A percentile compares a stretch with the other conserved stretches of the same genome.
Evolutionary conservation across 139 green algal species (phyloP).

Genomic region (Tetratostichococcus sp.): DNA sequence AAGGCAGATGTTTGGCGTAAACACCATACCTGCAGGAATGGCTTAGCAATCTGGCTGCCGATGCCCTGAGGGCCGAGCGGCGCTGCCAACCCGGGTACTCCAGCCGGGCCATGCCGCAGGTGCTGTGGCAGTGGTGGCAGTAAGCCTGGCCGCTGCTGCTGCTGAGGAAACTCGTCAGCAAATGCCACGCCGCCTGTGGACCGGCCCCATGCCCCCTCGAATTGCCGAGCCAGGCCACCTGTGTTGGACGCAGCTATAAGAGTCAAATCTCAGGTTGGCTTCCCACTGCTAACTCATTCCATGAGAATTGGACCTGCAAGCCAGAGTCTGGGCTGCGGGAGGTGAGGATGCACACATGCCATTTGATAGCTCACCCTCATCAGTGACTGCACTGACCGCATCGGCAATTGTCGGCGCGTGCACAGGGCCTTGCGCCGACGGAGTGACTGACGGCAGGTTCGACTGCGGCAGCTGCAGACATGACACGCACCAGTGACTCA

Average conservation of each 20-base stretch:
- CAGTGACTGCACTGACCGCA: background rate
- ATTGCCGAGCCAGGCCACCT: constrained; percentile 20
- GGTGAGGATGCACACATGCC: background rate
- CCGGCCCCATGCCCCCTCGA: constrained; percentile 10
- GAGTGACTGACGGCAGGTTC: background rate
- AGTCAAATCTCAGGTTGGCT: too few relatives aligned
- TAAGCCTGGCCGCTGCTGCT: background rate
- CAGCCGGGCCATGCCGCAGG: constrained; percentile 22
- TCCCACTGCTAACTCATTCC: too few relatives aligned
- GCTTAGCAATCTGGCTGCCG: background rate
- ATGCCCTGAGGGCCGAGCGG: background rate
- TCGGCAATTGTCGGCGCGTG: background rate
- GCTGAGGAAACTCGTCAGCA: constrained; percentile 12
- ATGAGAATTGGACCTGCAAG: too few relatives aligned
- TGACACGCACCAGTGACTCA: background rate
- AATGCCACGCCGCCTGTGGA: constrained; percentile 10
- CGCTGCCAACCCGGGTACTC: background rate
- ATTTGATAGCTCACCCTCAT: background rate
- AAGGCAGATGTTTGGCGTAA: too few relatives aligned
- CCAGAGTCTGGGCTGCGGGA: too few relatives aligned
- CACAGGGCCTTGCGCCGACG: background rate
- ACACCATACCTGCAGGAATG: constrained; percentile 26
- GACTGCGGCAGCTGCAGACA: constrained; percentile 19
- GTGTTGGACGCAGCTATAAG: background rate
- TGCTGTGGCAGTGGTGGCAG: constrained; percentile 27